These are phyloP conservation scores for Tricholoma matsutake DNA, from an alignment of 768 basidiomycete genomes.

Conservation along the genomic window DNA sequence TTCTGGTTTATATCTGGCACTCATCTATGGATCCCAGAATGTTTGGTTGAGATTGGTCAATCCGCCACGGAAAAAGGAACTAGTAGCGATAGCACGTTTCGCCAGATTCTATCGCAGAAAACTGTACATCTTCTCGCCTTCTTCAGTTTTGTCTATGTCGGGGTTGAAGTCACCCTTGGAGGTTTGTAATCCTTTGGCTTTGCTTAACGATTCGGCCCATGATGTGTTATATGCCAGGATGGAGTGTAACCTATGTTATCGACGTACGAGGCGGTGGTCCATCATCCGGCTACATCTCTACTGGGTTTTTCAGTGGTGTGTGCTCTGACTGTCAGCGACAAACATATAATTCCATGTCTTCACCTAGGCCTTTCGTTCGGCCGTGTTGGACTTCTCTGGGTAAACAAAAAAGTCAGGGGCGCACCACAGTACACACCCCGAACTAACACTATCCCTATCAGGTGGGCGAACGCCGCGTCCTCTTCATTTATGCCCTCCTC, in stretches of 20 bases:
- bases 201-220: not conserved
- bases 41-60: constrained; percentile 47
- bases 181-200: constrained; percentile 26
- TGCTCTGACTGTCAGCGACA: not conserved
- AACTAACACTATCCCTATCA: constrained; percentile 14
- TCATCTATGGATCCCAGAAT: constrained; percentile 32
- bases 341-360: no score
- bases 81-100: constrained; percentile 35
- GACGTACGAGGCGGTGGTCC: constrained; percentile 35
- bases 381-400: constrained; percentile 51
- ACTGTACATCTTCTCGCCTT: constrained; percentile 61
- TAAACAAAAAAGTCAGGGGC: constrained; percentile 45
- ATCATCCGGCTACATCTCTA: constrained; percentile 27
- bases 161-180: constrained; percentile 61
- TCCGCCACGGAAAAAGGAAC: constrained; percentile 28
- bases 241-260: constrained; percentile 64
- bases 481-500: constrained; percentile 50
- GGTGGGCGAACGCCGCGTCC: constrained; percentile 52
- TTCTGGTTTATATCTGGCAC: not conserved
- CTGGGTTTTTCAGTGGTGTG: constrained; percentile 25
- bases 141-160: constrained; percentile 66
- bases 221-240: constrained; percentile 37
- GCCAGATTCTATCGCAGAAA: constrained; percentile 49
- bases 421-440: not conserved
- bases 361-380: constrained; percentile 51